These are phyloP conservation scores for Xylaria sp. DNA, from an alignment of 2,329 filamentous ascomycete genomes.

Conservation along the genomic window DNA sequence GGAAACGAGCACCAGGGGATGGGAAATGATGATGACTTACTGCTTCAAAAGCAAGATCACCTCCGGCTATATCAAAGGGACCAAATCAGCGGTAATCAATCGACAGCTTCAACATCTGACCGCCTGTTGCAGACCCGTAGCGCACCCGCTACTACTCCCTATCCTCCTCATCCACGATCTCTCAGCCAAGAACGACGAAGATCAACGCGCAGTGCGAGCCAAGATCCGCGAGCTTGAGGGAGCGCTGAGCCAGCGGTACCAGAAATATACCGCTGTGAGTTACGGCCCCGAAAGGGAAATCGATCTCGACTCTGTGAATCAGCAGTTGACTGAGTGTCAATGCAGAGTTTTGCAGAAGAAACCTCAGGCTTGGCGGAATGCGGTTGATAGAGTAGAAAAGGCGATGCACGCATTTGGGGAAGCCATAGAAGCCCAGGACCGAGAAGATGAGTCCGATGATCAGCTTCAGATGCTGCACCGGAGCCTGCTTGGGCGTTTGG, in stretches of 20 bases:
- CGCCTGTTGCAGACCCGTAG: slow-evolving; percentile 43
- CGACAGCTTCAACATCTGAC: slow-evolving; percentile 45
- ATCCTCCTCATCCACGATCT: slow-evolving; percentile 47
- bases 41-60: slow-evolving; percentile 47
- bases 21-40: slow-evolving; percentile 51
- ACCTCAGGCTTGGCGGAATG: slow-evolving; percentile 49
- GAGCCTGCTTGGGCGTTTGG: slow-evolving; percentile 46
- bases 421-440: slow-evolving; percentile 8
- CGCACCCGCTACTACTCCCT: slow-evolving; percentile 51
- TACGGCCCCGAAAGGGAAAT: slow-evolving; percentile 41
- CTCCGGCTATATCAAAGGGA: slow-evolving; percentile 51
- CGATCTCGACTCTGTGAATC: slow-evolving; percentile 48
- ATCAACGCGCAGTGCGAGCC: slow-evolving; percentile 46
- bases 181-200: slow-evolving; percentile 45
- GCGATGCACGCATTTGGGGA: slow-evolving; percentile 41
- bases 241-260: slow-evolving; percentile 46
- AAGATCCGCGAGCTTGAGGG: slow-evolving; percentile 48
- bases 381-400: slow-evolving; percentile 40
- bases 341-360: slow-evolving; percentile 50
- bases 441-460: background rate
- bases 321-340: slow-evolving; percentile 48
- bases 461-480: slow-evolving; percentile 44
- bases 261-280: slow-evolving; percentile 37
- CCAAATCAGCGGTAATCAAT: slow-evolving; percentile 42
- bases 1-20: slow-evolving; percentile 48